phyloP scores from a whole-genome alignment of 768 basidiomycete genomes.

The Ramaria sp. region DNA sequence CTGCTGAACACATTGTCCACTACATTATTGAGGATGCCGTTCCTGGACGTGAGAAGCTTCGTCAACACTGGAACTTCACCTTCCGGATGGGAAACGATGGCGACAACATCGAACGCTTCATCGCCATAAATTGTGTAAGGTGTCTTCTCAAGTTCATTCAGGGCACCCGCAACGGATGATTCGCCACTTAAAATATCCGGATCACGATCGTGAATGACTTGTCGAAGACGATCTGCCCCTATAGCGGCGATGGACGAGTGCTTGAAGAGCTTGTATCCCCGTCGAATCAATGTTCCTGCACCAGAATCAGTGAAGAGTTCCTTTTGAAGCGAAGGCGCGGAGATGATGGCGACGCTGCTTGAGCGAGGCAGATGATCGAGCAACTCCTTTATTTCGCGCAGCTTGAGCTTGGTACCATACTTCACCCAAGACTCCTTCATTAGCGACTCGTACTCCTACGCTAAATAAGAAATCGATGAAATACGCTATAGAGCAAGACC shows the following conservation, averaged over 20 bases:
- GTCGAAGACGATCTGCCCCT: conserved; percentile 89
- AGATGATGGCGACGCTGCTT: conserved; percentile 97
- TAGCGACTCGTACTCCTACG: conserved; percentile 85
- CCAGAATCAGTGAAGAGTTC: conserved; percentile 98
- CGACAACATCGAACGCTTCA: conserved; percentile 91
- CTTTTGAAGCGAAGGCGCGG: conserved; percentile 77
- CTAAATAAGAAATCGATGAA: neutral
- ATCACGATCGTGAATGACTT: conserved; percentile 92
- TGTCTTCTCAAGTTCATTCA: conserved; percentile 68
- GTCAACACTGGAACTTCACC: conserved; percentile 87
- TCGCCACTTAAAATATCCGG: conserved; percentile 78
- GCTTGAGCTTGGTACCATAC: conserved; percentile 96
- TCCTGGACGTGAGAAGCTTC: conserved; percentile 81
- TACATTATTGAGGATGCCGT: conserved; percentile 87
- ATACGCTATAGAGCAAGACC: neutral
- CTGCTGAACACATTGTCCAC: conserved; percentile 95
- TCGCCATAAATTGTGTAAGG: conserved; percentile 97
- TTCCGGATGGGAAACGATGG: conserved; percentile 85
- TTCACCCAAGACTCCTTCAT: conserved; percentile 99
- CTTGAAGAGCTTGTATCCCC: conserved; percentile 97
- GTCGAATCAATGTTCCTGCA: conserved; percentile 94
- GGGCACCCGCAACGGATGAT: conserved; percentile 78
- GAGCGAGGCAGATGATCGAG: conserved; percentile 96
- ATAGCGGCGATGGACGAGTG: conserved; percentile 70
- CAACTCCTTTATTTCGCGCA: conserved; percentile 98